Evolutionary conservation across 495 filamentous ascomycete species (phyloP), one percentile per base, ranked within the genome.

Genomic region (Cercophora sp.): DNA sequence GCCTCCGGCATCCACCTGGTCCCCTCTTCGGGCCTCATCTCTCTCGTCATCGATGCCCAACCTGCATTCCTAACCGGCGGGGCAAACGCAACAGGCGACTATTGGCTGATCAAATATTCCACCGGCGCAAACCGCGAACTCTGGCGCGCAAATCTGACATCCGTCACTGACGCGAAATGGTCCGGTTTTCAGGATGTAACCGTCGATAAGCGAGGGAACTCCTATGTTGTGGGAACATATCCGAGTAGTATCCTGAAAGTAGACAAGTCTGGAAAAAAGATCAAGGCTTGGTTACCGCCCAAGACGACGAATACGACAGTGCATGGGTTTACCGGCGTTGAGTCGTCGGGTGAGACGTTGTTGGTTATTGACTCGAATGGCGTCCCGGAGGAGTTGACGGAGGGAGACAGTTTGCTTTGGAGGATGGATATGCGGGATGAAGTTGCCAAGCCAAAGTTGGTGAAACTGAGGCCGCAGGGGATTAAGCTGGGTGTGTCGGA

Each of bases 171-270:
- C 19, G 55, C 51, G 2, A 32, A 43, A 8, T 67, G 58, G 35
- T 55, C 57, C 23, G 64, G 59, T 2, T 57, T 60, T 3, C 62
- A 65, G 44, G 64, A 65, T 43, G 55, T 65, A 22, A 56, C 60
- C 19, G 53, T 55, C 51, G 64, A 67, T 39, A 26, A 34, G 8
- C 39, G 39, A 15, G 59, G 62, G 4, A 59, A 67, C 53, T 46
- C 62, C 25, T 67, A 61, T 54, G 56, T 65, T 2, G 37, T 67
- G 3, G 61, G 64, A 15, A 67, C 52, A 1, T 67, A 64, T 37
- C 64, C 64, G 0, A 48, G 51, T 4, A 57, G 36, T 3, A 56
- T 67, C 4, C 15, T 64, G 31, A 53, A 55, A 5, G 59, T 64
- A 0, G 32, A 58, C 25, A 49, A 51, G 35, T 46, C 56, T 34